Evolutionary conservation across 441 rosid species (phyloP), one percentile per base, ranked within the genome.

Genomic region (Jatropha multifida): DNA sequence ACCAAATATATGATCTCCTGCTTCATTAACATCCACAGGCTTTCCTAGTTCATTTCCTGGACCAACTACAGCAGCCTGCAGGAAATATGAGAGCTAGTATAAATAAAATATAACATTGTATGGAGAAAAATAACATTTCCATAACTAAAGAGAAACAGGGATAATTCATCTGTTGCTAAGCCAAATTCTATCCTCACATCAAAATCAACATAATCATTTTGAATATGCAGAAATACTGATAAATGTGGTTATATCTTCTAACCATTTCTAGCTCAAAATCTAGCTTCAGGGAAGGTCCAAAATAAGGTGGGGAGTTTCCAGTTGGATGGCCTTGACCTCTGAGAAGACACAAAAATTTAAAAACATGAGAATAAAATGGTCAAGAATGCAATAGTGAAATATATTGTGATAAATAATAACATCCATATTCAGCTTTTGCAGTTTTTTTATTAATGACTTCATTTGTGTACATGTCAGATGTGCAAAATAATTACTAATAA

Each of bases 241-340:
- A 48, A 27, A 10, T 1, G 10, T 8, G 15, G 48, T 13, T 10
- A 56, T 73, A 69, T 51, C 51, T 69, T 63, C 69, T 77, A 72
- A 95, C 99, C 99, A 95, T 95, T 86, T 94, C 99, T 56, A 94
- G 91, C 88, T 94, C 99, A 77, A 94, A 94, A 82, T 94, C 99
- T 65, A 94, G 86, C 87, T 94, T 94, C 85, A 70, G 60, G 13
- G 99, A 87, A 74, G 97, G 97, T 74, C 99, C 99, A 85, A 94
- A 94, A 79, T 82, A 85, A 65, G 97, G 96, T 38, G 84, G 82
- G 81, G 94, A 87, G 78, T 83, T 73, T 70, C 89, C 96, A 74
- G 88, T 81, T 32, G 99, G 98, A 81, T 81, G 74, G 38, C 86
- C 94, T 82, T 95, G 99, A 73, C 99, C 99, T 83, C 99, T 94